These are phyloP conservation scores for Brassica juncea DNA, from an alignment of 345 rosid species.

Conservation along the genomic window DNA sequence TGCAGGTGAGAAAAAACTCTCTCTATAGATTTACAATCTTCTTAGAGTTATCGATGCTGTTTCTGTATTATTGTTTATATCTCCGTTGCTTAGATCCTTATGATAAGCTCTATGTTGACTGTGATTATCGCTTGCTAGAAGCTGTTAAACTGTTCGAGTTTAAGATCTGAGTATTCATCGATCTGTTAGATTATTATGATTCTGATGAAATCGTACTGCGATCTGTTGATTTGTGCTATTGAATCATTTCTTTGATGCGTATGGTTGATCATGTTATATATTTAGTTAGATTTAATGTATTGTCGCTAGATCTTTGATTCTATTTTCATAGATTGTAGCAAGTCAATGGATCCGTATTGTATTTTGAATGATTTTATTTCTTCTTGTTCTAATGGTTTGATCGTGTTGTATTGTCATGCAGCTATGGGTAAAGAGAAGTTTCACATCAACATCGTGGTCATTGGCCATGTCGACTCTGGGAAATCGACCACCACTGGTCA, in stretches of 20 bases:
- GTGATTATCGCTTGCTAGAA: not conserved
- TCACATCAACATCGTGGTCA: constrained; percentile 83
- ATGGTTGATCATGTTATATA: not conserved
- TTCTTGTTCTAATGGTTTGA: not conserved
- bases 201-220: not conserved
- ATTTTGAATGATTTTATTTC: not conserved
- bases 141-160: not conserved
- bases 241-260: not conserved
- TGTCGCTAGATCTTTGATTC: not conserved
- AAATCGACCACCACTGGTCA: constrained; percentile 75
- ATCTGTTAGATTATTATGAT: not conserved
- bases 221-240: not conserved
- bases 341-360: not conserved
- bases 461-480: constrained; percentile 87
- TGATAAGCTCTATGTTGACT: not conserved
- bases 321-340: not conserved
- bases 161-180: constrained; percentile 1
- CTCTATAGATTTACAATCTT: not conserved
- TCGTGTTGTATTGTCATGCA: not conserved
- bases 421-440: constrained; percentile 82
- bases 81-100: not conserved
- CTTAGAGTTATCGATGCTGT: not conserved
- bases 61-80: not conserved
- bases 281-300: not conserved
- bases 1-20: constrained; percentile 16